These are phyloP conservation scores for Lecanicillium sp. DNA, from an alignment of 2,329 filamentous ascomycete species.

Conservation along the genomic window DNA sequence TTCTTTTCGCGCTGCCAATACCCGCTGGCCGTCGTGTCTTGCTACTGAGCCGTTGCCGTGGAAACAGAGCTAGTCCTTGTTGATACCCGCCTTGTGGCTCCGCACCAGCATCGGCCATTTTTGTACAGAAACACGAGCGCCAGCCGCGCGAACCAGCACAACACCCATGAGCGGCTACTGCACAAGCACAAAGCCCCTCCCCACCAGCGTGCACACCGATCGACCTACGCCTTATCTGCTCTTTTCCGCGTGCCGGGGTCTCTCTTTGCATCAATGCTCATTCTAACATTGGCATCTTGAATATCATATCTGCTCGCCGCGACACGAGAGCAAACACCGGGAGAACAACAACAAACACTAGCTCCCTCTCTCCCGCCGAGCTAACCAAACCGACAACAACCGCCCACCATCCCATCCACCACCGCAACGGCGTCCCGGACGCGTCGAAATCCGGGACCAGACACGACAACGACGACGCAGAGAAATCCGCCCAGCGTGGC, in stretches of 20 bases:
- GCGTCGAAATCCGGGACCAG: constrained; percentile 10
- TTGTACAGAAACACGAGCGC: constrained; percentile 3
- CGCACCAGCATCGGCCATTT: constrained; percentile 3
- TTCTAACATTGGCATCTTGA: background rate
- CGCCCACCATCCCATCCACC: constrained; percentile 1
- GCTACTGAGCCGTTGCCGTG: background rate
- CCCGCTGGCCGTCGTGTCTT: background rate
- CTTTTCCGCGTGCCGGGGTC: constrained; percentile 4
- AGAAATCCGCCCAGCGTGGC: constrained; percentile 27
- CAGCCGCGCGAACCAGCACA: constrained; percentile 4
- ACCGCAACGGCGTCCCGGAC: constrained; percentile 9
- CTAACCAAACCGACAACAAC: background rate
- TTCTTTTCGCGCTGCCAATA: background rate
- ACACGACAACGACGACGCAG: too few relatives aligned
- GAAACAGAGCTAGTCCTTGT: constrained; percentile 10
- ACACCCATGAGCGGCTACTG: constrained; percentile 8
- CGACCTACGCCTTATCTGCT: constrained; percentile 7
- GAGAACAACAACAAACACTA: background rate
- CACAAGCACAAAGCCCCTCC: constrained; percentile 8
- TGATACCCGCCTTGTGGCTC: constrained; percentile 7
- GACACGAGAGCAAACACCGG: background rate
- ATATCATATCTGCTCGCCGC: constrained; percentile 1
- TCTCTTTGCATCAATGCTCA: constrained; percentile 7
- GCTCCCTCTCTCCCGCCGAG: background rate
- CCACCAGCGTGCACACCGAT: constrained; percentile 10